Evolutionary conservation across 2,329 filamentous ascomycete species (phyloP), one percentile per base, ranked within the genome.

Genomic region (Botryosphaeria dothidea): DNA sequence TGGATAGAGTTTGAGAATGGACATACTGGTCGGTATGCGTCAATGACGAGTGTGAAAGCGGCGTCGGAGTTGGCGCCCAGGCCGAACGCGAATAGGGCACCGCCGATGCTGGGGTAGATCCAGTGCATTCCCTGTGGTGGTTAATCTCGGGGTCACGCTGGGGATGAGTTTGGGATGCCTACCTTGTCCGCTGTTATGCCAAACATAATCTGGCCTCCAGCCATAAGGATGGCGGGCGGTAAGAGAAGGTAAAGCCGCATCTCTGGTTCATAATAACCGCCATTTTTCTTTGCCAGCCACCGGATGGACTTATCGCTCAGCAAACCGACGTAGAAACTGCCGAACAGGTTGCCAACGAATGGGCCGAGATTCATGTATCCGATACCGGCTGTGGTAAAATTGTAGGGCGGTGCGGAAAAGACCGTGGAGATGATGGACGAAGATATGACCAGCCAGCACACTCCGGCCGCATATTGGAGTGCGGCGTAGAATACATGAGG

Each of bases 311-410:
- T 68, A 19, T 65, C 68, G 15, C 75, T 64, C 4, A 68, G 68
- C 41, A 75, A 69, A 25, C 78, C 80, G 66, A 78, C 82, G 73
- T 79, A 69, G 66, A 82, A 73, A 63, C 80, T 61, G 54, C 76
- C 71, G 68, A 78, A 52, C 68, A 77, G 60, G 62, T 71, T 57
- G 58, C 76, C 66, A 49, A 77, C 69, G 43, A 71, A 70, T 57
- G 79, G 68, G 57, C 75, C 72, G 23, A 79, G 66, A 75, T 76
- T 80, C 5, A 83, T 74, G 4, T 80, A 74, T 71, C 79, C 79
- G 65, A 83, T 80, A 0, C 80, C 81, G 52, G 83, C 80, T 56
- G 77, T 79, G 6, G 80, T 73, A 0, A 80, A 80, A 0, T 70
- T 68, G 57, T 80, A 80, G 7, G 76, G 69, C 25, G 71, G 71